Evolutionary conservation across 305 asterid species (phyloP), one percentile per base, ranked within the genome.

Genomic region (Striga hermonthica): DNA sequence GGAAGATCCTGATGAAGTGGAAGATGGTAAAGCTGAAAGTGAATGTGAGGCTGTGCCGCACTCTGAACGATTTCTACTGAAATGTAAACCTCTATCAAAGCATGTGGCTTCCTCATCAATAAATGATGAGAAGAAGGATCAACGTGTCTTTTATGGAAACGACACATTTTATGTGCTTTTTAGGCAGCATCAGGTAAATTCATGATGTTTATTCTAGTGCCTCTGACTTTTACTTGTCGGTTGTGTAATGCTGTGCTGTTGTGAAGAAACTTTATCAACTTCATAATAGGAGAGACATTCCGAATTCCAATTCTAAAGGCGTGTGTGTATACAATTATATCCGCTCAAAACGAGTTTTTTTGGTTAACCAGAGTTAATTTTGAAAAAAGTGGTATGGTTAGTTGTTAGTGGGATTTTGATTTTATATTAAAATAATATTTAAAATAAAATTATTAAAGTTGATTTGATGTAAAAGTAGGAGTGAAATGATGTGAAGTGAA

Each of bases 121-220:
- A 59, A 85, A 78, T 57, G 74, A 57, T 69, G 84, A 65, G 58
- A 82, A 66, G 72, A 81, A 54, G 65, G 78, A 69, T 70, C 66
- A 58, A 11, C 80, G 75, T 37, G 78, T 94, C 37, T 87, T 95
- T 70, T 95, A 95, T 70, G 99, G 97, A 72, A 91, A 87, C 65
- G 99, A 95, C 69, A 66, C 87, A 52, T 89, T 84, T 72, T 91
- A 89, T 45, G 95, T 91, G 75, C 92, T 95, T 71, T 83, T 87
- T 62, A 86, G 99, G 85, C 82, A 91, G 75, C 99, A 91, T 75
- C 96, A 95, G 86, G 98, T 95, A 80, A 80, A 75, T 43, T 62
- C 45, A 41, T 14, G n/a, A 28, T 22, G 6, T 22, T 61, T n/a
- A 16, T 64, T 70, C 68, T 43, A 63, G 62, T 41, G 37, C 47